These are phyloP conservation scores for Lagenaria siceraria DNA, from an alignment of 306 rosid species.

Conservation along the genomic window DNA sequence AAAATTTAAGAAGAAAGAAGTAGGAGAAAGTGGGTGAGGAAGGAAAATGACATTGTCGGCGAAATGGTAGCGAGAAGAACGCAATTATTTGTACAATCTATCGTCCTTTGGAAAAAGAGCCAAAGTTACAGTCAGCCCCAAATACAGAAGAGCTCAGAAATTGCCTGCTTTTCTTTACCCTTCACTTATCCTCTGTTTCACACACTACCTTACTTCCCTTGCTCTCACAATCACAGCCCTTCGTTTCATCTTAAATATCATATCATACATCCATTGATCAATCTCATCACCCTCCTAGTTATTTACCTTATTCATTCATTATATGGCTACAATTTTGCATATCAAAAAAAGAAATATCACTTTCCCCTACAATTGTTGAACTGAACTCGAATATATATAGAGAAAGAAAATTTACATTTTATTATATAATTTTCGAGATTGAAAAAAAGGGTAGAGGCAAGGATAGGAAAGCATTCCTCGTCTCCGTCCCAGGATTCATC, in stretches of 20 bases:
- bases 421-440: background rate
- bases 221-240: slow-evolving; percentile 1
- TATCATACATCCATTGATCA: no score
- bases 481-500: background rate
- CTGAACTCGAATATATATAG: no score
- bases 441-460: background rate
- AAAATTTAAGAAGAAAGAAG: no score
- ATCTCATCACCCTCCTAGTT: no score
- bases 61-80: slow-evolving; percentile 3
- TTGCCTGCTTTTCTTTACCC: background rate
- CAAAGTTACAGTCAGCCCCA: background rate
- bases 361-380: no score
- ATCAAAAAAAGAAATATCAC: no score
- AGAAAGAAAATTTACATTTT: background rate
- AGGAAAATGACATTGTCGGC: background rate
- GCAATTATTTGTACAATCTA: slow-evolving; percentile 3
- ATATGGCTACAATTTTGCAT: no score
- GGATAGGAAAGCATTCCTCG: background rate
- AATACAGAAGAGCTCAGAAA: background rate
- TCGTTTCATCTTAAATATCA: background rate
- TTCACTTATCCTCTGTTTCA: background rate
- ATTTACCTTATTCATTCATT: no score
- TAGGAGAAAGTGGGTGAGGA: background rate
- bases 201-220: background rate
- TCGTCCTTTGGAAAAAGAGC: slow-evolving; percentile 1